Conservation (phyloP, 2,329 filamentous ascomycete species). For the Talaromyces albobiverticillius region DNA sequence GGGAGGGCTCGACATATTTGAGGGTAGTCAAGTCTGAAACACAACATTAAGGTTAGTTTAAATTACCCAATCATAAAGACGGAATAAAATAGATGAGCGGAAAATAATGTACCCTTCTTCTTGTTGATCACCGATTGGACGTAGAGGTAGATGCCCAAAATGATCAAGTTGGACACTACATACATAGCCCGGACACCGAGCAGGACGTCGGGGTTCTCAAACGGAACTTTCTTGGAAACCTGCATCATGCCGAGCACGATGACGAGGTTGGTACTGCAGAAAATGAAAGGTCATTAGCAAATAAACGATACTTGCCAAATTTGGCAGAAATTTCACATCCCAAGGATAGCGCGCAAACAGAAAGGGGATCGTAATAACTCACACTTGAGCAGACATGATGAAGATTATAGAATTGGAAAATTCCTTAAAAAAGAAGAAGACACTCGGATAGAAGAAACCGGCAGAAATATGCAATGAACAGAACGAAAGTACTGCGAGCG, state of each 20-base stretch:
- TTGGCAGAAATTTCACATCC: background rate
- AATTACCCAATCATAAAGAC: background rate
- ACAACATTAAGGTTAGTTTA: background rate
- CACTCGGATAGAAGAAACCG: background rate
- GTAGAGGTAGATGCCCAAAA: conserved; percentile 79
- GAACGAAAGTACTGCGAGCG: background rate
- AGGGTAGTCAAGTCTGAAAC: conserved; percentile 83
- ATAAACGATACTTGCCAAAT: background rate
- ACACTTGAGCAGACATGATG: conserved; percentile 68
- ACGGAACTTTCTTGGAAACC: conserved; percentile 91
- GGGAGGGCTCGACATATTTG: conserved; percentile 95
- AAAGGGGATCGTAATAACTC: conserved; percentile 29
- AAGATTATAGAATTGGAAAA: too few relatives aligned
- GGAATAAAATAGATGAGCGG: background rate
- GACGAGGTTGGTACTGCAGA: conserved; percentile 76
- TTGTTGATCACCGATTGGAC: conserved; percentile 82
- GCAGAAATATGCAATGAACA: background rate
- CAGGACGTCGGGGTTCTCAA: conserved; percentile 77
- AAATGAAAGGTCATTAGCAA: background rate
- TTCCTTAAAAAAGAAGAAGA: background rate
- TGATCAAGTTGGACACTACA: conserved; percentile 74
- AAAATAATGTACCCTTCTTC: conserved; percentile 82
- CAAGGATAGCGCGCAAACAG: background rate
- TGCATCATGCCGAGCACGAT: conserved; percentile 99
- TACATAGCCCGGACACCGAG: conserved; percentile 64